Evolutionary conservation across 1,284 basidiomycete genomes (phyloP).

Genomic region (Rhodotorula sp.): DNA sequence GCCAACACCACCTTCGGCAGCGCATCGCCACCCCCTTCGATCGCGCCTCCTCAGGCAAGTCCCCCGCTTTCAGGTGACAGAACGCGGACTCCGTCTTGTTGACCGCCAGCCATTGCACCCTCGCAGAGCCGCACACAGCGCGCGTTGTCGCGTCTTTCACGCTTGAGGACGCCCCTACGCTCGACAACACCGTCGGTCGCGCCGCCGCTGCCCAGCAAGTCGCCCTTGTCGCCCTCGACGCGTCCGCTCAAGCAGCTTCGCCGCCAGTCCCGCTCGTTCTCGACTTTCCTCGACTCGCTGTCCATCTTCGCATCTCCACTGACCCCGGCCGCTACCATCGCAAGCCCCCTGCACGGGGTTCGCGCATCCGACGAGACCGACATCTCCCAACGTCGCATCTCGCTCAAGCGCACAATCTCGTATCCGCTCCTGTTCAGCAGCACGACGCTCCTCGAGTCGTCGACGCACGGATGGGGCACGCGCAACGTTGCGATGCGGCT

Average conservation of each 20-base stretch:
- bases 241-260: constrained; percentile 7
- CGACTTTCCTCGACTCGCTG: neutral
- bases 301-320: neutral
- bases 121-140: neutral
- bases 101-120: neutral
- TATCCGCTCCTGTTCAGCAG: constrained; percentile 8
- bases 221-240: neutral
- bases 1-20: neutral
- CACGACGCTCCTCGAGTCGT: neutral
- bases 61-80: too few relatives aligned
- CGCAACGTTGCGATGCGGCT: neutral
- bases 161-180: neutral
- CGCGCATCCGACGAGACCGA: neutral
- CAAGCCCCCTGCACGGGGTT: neutral
- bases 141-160: constrained; percentile 6
- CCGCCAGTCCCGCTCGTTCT: constrained; percentile 10
- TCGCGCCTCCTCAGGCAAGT: neutral
- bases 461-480: constrained; percentile 3
- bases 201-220: neutral
- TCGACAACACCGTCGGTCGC: too few relatives aligned
- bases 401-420: constrained; percentile 8
- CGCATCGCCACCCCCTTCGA: neutral
- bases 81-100: neutral
- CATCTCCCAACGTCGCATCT: neutral
- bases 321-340: neutral